Conservation (phyloP, 108 stramenopile species). For the Nitzschia inconspicua region DNA sequence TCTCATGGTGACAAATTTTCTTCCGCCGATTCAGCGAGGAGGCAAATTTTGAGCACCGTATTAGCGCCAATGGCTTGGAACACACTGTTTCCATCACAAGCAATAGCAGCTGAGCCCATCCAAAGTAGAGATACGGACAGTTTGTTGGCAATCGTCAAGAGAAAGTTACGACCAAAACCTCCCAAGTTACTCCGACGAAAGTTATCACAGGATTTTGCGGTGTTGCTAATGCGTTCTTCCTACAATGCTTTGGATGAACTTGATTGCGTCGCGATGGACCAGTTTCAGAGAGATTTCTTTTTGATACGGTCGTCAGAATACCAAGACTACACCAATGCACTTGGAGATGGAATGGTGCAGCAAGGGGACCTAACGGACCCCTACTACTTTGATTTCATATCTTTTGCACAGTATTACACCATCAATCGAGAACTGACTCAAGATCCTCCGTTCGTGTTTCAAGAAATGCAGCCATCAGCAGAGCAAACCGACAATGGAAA, state of each 20-base stretch:
- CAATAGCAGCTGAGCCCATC: slow-evolving; percentile 69
- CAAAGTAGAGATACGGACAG: slow-evolving; percentile 62
- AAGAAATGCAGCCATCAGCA: slow-evolving; percentile 67
- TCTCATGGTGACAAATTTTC: too few relatives aligned
- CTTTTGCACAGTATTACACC: slow-evolving; percentile 79
- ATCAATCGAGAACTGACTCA: slow-evolving; percentile 61
- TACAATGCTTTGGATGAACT: slow-evolving; percentile 78
- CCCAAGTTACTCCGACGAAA: slow-evolving; percentile 57
- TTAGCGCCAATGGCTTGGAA: too few relatives aligned
- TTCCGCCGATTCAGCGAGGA: too few relatives aligned
- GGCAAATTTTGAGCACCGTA: too few relatives aligned
- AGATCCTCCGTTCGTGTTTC: slow-evolving; percentile 63
- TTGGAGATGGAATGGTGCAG: slow-evolving; percentile 60
- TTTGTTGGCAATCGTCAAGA: slow-evolving; percentile 42
- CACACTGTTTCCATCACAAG: too few relatives aligned
- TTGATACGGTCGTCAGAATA: slow-evolving; percentile 76
- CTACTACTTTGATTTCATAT: slow-evolving; percentile 89
- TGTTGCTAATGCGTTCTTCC: slow-evolving; percentile 78
- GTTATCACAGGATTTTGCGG: slow-evolving; percentile 77
- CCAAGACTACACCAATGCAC: slow-evolving; percentile 47
- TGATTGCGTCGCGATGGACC: slow-evolving; percentile 83
- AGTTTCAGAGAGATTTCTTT: slow-evolving; percentile 86
- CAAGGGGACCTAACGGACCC: slow-evolving; percentile 86
- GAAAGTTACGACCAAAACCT: slow-evolving; percentile 64
- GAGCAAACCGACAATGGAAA: slow-evolving; percentile 32